A percentile compares a stretch with the other conserved stretches of the same genome.
These are phyloP conservation scores for Leccinum truebloodii DNA, from an alignment of 768 basidiomycete genomes.

Conservation along the genomic window DNA sequence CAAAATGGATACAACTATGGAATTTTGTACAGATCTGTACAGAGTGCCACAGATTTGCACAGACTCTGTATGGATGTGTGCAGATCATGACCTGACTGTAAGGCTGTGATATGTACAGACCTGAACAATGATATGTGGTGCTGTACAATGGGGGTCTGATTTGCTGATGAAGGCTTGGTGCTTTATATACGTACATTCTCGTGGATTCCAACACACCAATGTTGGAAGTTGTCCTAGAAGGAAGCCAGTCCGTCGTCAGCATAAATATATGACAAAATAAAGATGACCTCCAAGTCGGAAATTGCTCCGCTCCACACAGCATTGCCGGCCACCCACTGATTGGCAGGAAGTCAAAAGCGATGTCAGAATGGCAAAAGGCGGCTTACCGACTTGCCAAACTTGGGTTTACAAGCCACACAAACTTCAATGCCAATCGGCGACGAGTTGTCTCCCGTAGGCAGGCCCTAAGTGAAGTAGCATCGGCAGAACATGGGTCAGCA, in stretches of 20 bases:
- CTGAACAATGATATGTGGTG: too few species aligned
- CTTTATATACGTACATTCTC: constrained; percentile 2
- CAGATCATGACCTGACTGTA: too few species aligned
- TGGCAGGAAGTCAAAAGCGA: neutral
- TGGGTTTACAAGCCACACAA: neutral
- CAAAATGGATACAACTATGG: too few species aligned
- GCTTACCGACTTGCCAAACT: neutral
- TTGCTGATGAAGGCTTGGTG: neutral
- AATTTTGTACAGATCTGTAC: too few species aligned
- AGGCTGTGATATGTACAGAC: too few species aligned
- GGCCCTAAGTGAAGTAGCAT: too few species aligned
- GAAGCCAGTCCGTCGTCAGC: neutral
- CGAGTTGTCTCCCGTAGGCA: too few species aligned
- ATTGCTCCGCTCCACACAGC: neutral
- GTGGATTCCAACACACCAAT: neutral
- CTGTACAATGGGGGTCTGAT: too few species aligned
- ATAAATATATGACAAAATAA: neutral
- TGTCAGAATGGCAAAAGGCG: neutral
- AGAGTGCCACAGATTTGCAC: too few species aligned
- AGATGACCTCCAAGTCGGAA: neutral
- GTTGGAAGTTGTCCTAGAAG: neutral
- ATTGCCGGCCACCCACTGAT: neutral
- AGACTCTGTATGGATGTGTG: too few species aligned
- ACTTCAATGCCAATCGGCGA: too few species aligned
- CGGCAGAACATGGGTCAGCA: too few species aligned